Evolutionary conservation across 345 rosid genomes (phyloP), one percentile per base, ranked within the genome.

Genomic region (Cardamine chenopodiifolia): DNA sequence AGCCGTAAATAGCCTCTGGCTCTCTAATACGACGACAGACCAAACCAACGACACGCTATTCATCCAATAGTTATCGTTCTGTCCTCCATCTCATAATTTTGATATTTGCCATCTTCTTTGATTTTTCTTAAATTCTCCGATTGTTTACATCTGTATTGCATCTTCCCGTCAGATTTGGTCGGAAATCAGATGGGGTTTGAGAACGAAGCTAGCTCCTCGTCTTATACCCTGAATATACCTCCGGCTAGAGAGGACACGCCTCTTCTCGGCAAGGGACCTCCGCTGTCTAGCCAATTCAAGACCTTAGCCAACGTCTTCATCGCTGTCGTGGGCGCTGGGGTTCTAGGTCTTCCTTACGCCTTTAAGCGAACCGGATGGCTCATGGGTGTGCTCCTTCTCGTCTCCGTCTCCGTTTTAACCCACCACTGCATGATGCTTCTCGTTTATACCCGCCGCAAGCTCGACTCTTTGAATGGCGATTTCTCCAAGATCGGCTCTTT

Each of bases 301-400:
- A 91, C 97, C 53, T 83, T 91, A 50, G 97, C 97, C 57, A 94
- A 94, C 72, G 86, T 91, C 49, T 94, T 94, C 87, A 93, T 93
- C 2, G 87, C 97, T 15, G 74, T 89, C 17, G 96, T 91, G 0
- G 98, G 97, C 14, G 90, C 97, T 18, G 98, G 97, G 45, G 96
- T 94, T 57, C 78, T 94, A 2, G 98, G 98, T 15, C 84, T 94
- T 12, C 97, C 98, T 13, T 91, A 91, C 81, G 77, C 93, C 37
- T 91, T 94, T 78, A 94, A 87, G 80, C 94, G 90, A 32, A 88
- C 91, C 25, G 97, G 97, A 10, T 94, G 98, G 97, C 55, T 90
- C 80, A 79, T 80, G 88, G 82, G 95, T 53, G 80, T 88, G 6
- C 76, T 94, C 74, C 81, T 87, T 74, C 83, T 94, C 64, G 70